Conservation (phyloP, 2,329 filamentous ascomycete species). For the Aspergillus puulaauensis region DNA sequence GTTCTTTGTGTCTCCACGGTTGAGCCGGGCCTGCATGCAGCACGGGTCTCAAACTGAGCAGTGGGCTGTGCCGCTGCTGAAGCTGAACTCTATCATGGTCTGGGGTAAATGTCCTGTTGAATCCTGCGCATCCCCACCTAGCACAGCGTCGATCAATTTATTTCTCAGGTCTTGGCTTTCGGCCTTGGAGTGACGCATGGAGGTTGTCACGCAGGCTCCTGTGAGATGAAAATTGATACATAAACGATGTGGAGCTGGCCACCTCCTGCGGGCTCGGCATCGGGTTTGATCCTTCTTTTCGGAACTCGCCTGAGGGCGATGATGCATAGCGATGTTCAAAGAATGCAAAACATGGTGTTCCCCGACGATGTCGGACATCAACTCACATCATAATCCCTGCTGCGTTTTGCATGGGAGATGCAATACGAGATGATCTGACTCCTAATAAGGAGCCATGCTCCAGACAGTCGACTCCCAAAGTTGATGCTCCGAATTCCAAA, state of each 20-base stretch:
- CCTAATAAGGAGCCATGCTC: background rate
- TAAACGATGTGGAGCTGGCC: conserved; percentile 15
- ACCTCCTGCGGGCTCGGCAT: background rate
- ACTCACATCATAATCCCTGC: conserved; percentile 8
- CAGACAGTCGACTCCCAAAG: background rate
- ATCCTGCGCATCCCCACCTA: background rate
- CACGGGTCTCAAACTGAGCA: conserved; percentile 8
- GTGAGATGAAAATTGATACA: conserved; percentile 14
- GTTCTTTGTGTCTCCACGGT: conserved; percentile 3
- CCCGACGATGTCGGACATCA: conserved; percentile 1
- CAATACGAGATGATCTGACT: background rate
- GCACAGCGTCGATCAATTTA: conserved; percentile 14
- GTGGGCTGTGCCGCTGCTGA: background rate
- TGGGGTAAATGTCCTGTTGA: conserved; percentile 11
- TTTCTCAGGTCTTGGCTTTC: conserved; percentile 14
- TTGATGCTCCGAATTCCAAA: conserved; percentile 9
- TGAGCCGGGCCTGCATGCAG: conserved; percentile 8
- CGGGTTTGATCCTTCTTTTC: background rate
- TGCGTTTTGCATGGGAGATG: background rate
- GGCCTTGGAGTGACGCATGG: conserved; percentile 8
- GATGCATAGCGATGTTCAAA: background rate
- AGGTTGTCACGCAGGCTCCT: conserved; percentile 4
- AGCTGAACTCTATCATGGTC: conserved; percentile 13
- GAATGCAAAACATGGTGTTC: conserved; percentile 6
- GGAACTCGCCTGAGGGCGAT: background rate